Evolutionary conservation across 805 yeast genomes (phyloP), one percentile per base, ranked within the genome.

Genomic region (Suhomyces sp.): DNA sequence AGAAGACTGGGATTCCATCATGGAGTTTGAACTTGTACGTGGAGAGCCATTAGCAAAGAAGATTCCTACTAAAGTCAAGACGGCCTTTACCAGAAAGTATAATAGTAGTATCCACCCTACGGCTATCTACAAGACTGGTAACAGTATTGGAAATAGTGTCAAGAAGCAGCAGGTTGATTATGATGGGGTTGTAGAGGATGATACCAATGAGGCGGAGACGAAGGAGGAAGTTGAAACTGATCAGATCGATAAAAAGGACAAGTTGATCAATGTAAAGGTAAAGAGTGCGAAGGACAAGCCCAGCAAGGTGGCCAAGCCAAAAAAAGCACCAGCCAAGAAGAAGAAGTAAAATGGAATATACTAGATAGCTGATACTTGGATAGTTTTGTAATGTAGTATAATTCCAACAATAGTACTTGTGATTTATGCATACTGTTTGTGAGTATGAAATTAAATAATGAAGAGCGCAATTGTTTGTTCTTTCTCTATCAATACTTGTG

Each of bases 1-100:
- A 61, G 96, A 92, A 52, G 98, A 94, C 67, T 93, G 96, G 92
- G 98, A 93, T 63, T 79, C 79, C 20, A 72, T 94, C 9, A 77
- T 90, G 80, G 97, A 92, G 56, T 81, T 92, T 55, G 86, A 89
- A 15, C 85, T 91, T 10, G 39, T 53, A n/a, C 66, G 66, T 29
- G 70, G 76, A 50, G 81, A 79, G 6, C 61, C 65, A 0, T 57
- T 72, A 9, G 58, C 79, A 51, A 89, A 89, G 67, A 79, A 81
- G 60, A 78, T 93, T 4, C 83, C 93, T 8, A 80, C 97, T 1
- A 77, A 84, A n/a, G 83, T 83, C 13, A 96, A 94, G 66, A 75
- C 93, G 5, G 87, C 89, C 6, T 90, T 94, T 68, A 94, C 99
- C 0, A 78, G 96, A 58, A 83, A 79, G 56, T 94, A 94, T 68